A percentile compares a stretch with the other conserved stretches of the same genome.
Evolutionary conservation across 768 basidiomycete species (phyloP).

Genomic region (Amyloporia xantha): DNA sequence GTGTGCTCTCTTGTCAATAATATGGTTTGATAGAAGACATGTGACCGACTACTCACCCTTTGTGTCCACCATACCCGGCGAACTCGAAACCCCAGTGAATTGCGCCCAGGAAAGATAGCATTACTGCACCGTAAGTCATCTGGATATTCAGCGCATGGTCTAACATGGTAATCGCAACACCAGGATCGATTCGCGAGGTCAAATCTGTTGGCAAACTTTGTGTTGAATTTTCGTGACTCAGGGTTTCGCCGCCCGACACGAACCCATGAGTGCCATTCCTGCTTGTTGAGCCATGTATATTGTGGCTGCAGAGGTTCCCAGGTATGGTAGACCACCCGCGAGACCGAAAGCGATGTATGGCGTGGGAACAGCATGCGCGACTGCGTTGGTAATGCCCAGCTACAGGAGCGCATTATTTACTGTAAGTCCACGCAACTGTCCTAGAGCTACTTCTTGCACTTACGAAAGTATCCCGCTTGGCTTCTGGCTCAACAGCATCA

Average conservation of each 20-base stretch:
- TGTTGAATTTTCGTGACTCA: too few relatives aligned
- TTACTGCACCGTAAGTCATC: conserved; percentile 91
- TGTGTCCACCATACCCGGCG: conserved; percentile 70
- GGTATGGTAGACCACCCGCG: conserved; percentile 79
- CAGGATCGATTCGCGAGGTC: conserved; percentile 60
- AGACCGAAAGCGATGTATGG: conserved; percentile 78
- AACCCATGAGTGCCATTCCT: conserved; percentile 45
- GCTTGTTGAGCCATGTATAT: conserved; percentile 82
- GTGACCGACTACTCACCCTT: conserved; percentile 42
- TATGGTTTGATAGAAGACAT: neutral
- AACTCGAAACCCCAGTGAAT: conserved; percentile 98
- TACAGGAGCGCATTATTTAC: conserved; percentile 21
- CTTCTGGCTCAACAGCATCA: conserved; percentile 39
- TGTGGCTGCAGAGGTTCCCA: conserved; percentile 73
- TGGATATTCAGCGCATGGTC: conserved; percentile 81
- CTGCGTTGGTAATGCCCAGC: conserved; percentile 69
- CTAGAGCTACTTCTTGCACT: conserved; percentile 22
- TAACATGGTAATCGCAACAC: conserved; percentile 69
- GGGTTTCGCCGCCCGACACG: neutral
- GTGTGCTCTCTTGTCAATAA: neutral
- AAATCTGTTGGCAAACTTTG: conserved; percentile 32
- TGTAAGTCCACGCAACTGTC: neutral
- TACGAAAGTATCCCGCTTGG: conserved; percentile 50
- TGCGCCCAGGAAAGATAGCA: conserved; percentile 91
- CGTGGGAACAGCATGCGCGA: conserved; percentile 70